Conservation (phyloP, 306 rosid species). For the barrel medic (Medicago truncatula) region DNA sequence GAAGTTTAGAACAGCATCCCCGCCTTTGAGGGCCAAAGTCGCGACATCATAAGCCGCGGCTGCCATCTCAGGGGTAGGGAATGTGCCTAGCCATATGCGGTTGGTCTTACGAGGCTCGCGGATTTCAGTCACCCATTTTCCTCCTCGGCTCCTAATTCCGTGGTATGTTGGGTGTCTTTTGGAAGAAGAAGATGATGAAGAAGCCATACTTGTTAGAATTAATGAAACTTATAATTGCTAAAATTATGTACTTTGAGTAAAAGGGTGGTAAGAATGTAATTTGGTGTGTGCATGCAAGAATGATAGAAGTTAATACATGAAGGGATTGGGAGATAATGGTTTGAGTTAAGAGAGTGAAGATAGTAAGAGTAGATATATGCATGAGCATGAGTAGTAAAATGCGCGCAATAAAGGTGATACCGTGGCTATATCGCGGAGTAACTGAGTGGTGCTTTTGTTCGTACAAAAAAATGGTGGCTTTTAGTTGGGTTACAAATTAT, state of each 20-base stretch:
- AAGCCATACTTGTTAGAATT: conserved; percentile 48
- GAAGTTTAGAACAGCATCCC: conserved; percentile 65
- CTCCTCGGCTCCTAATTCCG: conserved; percentile 78
- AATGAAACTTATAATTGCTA: too few relatives aligned
- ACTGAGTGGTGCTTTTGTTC: conserved; percentile 32
- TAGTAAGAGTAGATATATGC: not conserved
- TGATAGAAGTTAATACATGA: too few relatives aligned
- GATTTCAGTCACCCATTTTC: conserved; percentile 94
- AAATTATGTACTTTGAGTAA: too few relatives aligned
- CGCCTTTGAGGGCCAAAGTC: conserved; percentile 72
- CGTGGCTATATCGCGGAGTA: conserved; percentile 70
- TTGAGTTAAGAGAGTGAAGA: not conserved
- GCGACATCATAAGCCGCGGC: conserved; percentile 95
- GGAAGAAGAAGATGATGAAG: conserved; percentile 49
- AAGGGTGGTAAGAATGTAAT: too few relatives aligned
- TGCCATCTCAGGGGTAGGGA: conserved; percentile 78
- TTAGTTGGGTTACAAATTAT: not conserved
- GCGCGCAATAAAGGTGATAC: conserved; percentile 42
- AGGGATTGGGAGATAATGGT: too few relatives aligned
- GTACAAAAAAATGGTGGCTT: not conserved
- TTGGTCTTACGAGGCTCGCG: conserved; percentile 83
- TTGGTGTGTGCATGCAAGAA: not conserved
- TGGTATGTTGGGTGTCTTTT: conserved; percentile 65
- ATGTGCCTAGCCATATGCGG: conserved; percentile 93
- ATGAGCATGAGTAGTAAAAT: not conserved